phyloP scores from a whole-genome alignment of 192 early-diverging fungal genomes.

The Oehlia diaphana region DNA sequence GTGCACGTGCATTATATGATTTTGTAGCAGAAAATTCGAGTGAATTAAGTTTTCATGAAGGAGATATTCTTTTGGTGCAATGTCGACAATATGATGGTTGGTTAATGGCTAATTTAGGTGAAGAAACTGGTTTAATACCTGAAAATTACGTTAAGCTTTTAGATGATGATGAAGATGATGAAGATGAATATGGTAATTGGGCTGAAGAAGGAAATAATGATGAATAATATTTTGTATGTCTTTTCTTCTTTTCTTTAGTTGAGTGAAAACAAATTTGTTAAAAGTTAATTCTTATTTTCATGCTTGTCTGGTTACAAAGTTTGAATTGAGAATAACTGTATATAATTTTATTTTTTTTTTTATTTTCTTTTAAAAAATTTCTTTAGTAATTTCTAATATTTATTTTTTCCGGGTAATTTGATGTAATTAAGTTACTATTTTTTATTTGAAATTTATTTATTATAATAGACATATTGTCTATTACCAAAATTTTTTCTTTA shows the following conservation, averaged over 20 bases:
- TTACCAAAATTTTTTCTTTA: too few species aligned
- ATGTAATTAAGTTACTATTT: too few species aligned
- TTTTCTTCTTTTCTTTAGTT: background rate
- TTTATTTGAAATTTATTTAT: background rate
- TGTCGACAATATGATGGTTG: slow-evolving; percentile 75
- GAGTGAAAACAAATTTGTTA: background rate
- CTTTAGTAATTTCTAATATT: too few species aligned
- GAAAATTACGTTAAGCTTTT: slow-evolving; percentile 64
- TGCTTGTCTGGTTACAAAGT: background rate
- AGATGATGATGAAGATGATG: slow-evolving; percentile 10
- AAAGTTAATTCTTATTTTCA: background rate
- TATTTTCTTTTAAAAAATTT: too few species aligned
- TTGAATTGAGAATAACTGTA: background rate
- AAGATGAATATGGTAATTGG: slow-evolving; percentile 22
- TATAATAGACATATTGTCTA: background rate
- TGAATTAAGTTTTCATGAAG: slow-evolving; percentile 66
- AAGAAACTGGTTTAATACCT: slow-evolving; percentile 71
- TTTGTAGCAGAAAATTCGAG: slow-evolving; percentile 70
- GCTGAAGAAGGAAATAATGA: background rate
- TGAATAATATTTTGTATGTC: background rate
- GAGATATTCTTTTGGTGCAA: slow-evolving; percentile 65
- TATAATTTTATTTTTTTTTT: background rate
- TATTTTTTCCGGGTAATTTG: too few species aligned
- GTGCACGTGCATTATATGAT: slow-evolving; percentile 69
- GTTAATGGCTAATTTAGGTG: slow-evolving; percentile 66